Evolutionary conservation across 768 basidiomycete species (phyloP).

Genomic region (Xerocomellus chrysenteron): DNA sequence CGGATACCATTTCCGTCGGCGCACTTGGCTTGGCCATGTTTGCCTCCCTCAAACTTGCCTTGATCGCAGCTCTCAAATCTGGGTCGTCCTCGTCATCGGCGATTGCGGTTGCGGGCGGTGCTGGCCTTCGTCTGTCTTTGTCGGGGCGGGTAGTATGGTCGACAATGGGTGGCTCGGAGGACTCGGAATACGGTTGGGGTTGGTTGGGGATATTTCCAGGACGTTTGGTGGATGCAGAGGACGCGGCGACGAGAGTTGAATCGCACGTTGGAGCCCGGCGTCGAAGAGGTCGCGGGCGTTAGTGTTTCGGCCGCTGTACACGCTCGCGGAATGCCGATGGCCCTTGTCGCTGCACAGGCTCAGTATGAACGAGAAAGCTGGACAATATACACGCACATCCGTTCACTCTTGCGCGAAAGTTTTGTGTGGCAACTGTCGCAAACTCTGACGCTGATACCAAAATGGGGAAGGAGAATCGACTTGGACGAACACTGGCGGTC

Average conservation of each 20-base stretch:
- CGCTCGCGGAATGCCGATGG: constrained; percentile 55
- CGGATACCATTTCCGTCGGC: constrained; percentile 58
- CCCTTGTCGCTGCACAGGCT: constrained; percentile 38
- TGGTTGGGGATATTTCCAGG: constrained; percentile 71
- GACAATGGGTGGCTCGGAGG: constrained; percentile 66
- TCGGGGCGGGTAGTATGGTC: constrained; percentile 52
- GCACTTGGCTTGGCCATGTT: constrained; percentile 78
- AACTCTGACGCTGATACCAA: constrained; percentile 91
- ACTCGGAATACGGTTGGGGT: constrained; percentile 42
- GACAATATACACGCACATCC: constrained; percentile 39
- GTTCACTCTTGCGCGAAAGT: constrained; percentile 62
- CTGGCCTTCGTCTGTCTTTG: constrained; percentile 10
- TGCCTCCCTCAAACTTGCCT: constrained; percentile 88
- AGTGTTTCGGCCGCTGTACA: constrained; percentile 53
- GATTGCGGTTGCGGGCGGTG: constrained; percentile 26
- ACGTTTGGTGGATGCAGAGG: constrained; percentile 44
- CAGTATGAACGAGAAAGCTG: not conserved
- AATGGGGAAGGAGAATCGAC: constrained; percentile 81
- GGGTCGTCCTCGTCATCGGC: constrained; percentile 83
- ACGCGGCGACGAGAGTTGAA: constrained; percentile 76
- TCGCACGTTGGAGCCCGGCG: constrained; percentile 89
- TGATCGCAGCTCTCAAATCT: constrained; percentile 90
- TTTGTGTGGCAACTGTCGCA: constrained; percentile 90
- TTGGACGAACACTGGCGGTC: constrained; percentile 92
- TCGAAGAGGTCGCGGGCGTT: constrained; percentile 67